Evolutionary conservation across 1,284 basidiomycete species (phyloP).

Genomic region (Cryptococcus sp.): DNA sequence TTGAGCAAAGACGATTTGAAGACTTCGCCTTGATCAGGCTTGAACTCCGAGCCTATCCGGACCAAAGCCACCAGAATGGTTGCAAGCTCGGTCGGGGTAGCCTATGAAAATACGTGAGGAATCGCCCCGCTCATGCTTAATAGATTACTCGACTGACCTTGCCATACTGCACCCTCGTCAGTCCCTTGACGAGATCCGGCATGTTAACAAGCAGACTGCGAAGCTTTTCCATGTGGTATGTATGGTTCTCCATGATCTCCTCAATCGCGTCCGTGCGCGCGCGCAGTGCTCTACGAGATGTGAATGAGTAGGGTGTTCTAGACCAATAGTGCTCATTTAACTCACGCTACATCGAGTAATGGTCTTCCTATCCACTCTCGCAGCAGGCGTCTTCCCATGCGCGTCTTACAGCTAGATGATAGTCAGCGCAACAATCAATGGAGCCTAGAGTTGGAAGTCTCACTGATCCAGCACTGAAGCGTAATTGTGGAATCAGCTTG

Average conservation of each 20-base stretch:
- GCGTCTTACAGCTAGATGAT: constrained; percentile 65
- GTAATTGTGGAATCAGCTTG: constrained; percentile 5
- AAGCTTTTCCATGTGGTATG: constrained; percentile 61
- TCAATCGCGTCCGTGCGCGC: constrained; percentile 80
- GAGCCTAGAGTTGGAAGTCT: constrained; percentile 11
- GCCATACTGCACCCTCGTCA: constrained; percentile 86
- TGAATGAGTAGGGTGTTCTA: background rate
- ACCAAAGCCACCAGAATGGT: constrained; percentile 74
- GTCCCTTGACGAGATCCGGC: constrained; percentile 85
- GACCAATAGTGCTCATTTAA: constrained; percentile 3
- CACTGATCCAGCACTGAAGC: constrained; percentile 66
- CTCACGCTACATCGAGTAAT: constrained; percentile 70
- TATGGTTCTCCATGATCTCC: constrained; percentile 67
- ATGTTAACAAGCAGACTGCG: constrained; percentile 70
- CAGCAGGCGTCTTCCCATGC: constrained; percentile 82
- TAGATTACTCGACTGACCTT: constrained; percentile 59
- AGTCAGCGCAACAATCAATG: background rate
- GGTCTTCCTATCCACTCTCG: constrained; percentile 86
- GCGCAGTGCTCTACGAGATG: constrained; percentile 62
- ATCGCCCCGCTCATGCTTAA: background rate
- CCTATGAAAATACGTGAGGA: constrained; percentile 56
- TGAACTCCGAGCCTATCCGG: constrained; percentile 70
- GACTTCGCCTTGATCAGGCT: constrained; percentile 57
- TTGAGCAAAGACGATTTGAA: constrained; percentile 71
- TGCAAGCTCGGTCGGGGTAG: constrained; percentile 80